Evolutionary conservation across 2,329 filamentous ascomycete genomes (phyloP).

Genomic region (Pseudocercospora eumusae): DNA sequence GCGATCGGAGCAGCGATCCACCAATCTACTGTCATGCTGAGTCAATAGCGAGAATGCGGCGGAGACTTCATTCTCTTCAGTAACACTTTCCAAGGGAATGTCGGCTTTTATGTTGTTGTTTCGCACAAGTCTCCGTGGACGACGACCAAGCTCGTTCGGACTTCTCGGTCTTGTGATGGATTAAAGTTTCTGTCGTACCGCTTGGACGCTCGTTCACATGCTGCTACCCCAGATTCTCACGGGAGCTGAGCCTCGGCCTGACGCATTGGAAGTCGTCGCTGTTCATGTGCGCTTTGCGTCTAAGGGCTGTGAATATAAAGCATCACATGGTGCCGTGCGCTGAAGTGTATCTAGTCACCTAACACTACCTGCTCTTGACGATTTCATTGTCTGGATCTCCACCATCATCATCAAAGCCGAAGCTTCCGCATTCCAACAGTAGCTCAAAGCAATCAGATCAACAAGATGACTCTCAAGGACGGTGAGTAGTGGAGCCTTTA

Average conservation of each 20-base stretch:
- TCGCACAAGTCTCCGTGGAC: conserved; percentile 9
- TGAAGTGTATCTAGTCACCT: background rate
- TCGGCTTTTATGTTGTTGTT: conserved; percentile 5
- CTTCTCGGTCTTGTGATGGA: background rate
- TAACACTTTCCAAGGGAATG: background rate
- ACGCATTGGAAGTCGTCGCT: conserved; percentile 9
- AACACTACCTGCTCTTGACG: background rate
- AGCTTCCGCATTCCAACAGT: conserved; percentile 5
- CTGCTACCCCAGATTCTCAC: conserved; percentile 7
- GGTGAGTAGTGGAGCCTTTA: conserved; percentile 50
- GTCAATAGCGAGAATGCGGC: background rate
- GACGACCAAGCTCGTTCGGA: background rate
- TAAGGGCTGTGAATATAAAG: conserved; percentile 17
- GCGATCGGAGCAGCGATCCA: conserved; percentile 12
- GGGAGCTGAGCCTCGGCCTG: conserved; percentile 15
- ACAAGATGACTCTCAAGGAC: conserved; percentile 70
- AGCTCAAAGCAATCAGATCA: background rate
- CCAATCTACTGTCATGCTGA: conserved; percentile 10
- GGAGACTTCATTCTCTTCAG: background rate
- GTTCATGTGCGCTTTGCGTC: conserved; percentile 18
- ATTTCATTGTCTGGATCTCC: conserved; percentile 10
- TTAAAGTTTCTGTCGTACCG: conserved; percentile 17
- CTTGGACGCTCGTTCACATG: conserved; percentile 20
- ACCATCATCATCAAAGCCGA: conserved; percentile 8
- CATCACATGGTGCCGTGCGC: conserved; percentile 15